A percentile compares a stretch with the other conserved stretches of the same genome.
Evolutionary conservation across 75 land plant genomes (phyloP).

Genomic region (Gnetum montanum): DNA sequence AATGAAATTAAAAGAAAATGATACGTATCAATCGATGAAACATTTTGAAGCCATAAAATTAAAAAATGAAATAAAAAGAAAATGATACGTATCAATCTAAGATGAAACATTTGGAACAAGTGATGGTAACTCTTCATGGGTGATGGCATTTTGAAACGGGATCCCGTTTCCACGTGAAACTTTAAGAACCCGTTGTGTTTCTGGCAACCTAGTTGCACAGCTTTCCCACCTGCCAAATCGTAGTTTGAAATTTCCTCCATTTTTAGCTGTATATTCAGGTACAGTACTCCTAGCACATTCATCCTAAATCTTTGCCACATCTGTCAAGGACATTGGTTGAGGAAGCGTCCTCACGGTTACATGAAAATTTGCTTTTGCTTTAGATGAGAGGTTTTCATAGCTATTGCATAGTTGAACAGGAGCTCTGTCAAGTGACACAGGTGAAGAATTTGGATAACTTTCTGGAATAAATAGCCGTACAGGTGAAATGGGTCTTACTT

Average conservation of each 20-base stretch:
- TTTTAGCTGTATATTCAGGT: slow-evolving; percentile 51
- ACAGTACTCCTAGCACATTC: slow-evolving; percentile 65
- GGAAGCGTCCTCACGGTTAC: slow-evolving; percentile 49
- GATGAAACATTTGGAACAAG: too few relatives aligned
- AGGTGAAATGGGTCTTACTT: slow-evolving; percentile 64
- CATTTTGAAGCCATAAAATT: too few relatives aligned
- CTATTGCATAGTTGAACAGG: slow-evolving; percentile 46
- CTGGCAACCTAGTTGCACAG: slow-evolving; percentile 38
- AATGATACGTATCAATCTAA: too few relatives aligned
- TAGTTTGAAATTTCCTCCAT: slow-evolving; percentile 84
- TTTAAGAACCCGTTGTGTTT: too few relatives aligned
- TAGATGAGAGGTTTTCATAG: slow-evolving; percentile 47
- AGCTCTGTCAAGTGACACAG: slow-evolving; percentile 59
- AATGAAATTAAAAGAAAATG: too few relatives aligned
- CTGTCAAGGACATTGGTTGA: slow-evolving; percentile 60
- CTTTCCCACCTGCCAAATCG: slow-evolving; percentile 72
- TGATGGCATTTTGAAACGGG: too few relatives aligned
- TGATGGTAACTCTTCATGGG: too few relatives aligned
- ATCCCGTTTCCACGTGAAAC: too few relatives aligned
- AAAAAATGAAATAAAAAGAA: too few relatives aligned
- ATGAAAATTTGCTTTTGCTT: slow-evolving; percentile 50
- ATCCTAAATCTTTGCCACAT: slow-evolving; percentile 90
- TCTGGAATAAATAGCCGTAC: slow-evolving; percentile 72
- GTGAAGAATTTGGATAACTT: slow-evolving; percentile 82
- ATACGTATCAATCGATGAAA: too few relatives aligned